Conservation (phyloP, 2,329 filamentous ascomycete genomes). For the Alternaria brassicae region DNA sequence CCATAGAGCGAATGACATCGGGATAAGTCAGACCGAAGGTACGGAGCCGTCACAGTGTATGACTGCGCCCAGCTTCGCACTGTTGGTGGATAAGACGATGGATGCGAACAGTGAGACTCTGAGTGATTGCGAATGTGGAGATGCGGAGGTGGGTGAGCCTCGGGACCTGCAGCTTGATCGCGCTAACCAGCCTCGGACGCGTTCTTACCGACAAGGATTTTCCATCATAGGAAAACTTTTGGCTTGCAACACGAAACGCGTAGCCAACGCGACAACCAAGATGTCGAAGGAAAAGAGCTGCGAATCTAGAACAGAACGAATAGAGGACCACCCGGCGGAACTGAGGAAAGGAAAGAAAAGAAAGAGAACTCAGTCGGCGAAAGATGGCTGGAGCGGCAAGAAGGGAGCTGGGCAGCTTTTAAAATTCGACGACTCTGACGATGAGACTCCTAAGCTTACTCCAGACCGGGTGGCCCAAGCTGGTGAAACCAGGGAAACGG, state of each 20-base stretch:
- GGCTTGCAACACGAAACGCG: slow-evolving; percentile 4
- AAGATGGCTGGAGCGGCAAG: slow-evolving; percentile 8
- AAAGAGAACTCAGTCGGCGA: slow-evolving; percentile 33
- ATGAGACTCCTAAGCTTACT: slow-evolving; percentile 5
- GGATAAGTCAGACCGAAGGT: slow-evolving; percentile 22
- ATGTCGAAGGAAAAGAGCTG: slow-evolving; percentile 28
- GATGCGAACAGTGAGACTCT: background rate
- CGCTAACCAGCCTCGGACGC: slow-evolving; percentile 5
- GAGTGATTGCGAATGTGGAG: background rate
- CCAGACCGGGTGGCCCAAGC: background rate
- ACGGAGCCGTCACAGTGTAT: background rate
- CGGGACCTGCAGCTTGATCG: background rate
- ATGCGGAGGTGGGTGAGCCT: background rate
- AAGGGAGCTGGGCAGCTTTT: slow-evolving; percentile 28
- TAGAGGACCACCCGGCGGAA: background rate
- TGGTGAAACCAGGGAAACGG: background rate
- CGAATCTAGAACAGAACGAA: background rate
- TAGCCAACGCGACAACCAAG: slow-evolving; percentile 3
- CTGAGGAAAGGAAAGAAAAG: slow-evolving; percentile 42
- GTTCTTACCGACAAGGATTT: slow-evolving; percentile 37
- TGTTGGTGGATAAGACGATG: background rate
- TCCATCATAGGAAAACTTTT: slow-evolving; percentile 31
- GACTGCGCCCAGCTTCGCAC: background rate
- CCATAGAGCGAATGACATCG: slow-evolving; percentile 16
- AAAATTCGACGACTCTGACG: slow-evolving; percentile 23